Evolutionary conservation across 768 basidiomycete genomes (phyloP), one percentile per base, ranked within the genome.

Genomic region (Lentinula lateritia): DNA sequence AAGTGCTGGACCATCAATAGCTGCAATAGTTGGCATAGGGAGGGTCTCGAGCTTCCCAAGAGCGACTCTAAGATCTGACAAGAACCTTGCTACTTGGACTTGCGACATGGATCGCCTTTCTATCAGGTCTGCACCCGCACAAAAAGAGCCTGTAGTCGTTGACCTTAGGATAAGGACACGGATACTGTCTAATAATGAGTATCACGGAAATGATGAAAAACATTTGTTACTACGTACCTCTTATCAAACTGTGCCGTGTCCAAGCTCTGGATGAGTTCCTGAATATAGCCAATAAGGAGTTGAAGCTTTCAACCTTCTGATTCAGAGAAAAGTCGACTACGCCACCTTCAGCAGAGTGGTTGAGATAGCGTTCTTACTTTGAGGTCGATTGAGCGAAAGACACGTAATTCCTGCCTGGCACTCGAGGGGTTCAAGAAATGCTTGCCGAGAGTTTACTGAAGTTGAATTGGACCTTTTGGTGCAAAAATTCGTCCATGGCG

Each of bases 1-100:
- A 0, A 98, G 79, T 8, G 95, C 95, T 18, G 92, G 92, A 0
- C 95, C 95, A 70, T 97, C 95, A 45, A 98, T 90, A 5, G 94
- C 93, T 39, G 90, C 90, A 60, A 97, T 90, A 15, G 93, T 95
- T 3, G 95, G 95, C 77, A 95, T 83, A 5, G 90, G 89, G 38
- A 96, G 76, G 43, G 80, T 77, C 74, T 95, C 93, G n/a, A 98
- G 82, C 67, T 83, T 83, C 34, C 82, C 79, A 43, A 98, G 73
- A 8, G 91, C 82, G 42, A 78, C 76, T 34, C 95, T 84, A 23
- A 97, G 78, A 66, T 89, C 86, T 53, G 79, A 74, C 50, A 97
- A 87, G 74, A 96, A 97, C 67, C 80, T 83, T 67, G 83, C 75
- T 41, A 96, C 88, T 66, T 94, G 87, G 3, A 74, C 57, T 64